Conservation (phyloP, 768 basidiomycete species). For the Coprinopsis strossmayeri region DNA sequence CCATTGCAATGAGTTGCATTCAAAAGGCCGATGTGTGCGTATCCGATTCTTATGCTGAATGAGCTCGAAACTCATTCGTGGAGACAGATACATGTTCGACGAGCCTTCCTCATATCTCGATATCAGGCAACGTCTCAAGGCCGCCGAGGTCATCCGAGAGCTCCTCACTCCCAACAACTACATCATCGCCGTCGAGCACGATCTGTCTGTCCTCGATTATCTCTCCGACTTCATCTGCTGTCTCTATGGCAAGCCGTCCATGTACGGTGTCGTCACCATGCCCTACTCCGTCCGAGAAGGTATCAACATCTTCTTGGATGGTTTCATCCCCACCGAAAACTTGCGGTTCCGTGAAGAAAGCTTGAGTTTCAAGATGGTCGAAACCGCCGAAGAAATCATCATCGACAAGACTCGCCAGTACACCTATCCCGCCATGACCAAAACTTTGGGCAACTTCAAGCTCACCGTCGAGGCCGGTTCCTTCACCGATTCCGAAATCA, state of each 20-base stretch:
- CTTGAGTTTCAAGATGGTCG: slow-evolving; percentile 94
- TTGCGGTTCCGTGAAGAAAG: slow-evolving; percentile 96
- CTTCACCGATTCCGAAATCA: slow-evolving; percentile 99
- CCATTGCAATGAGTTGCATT: slow-evolving; percentile 95
- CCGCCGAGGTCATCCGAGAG: slow-evolving; percentile 90
- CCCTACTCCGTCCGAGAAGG: slow-evolving; percentile 98
- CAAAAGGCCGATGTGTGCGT: slow-evolving; percentile 93
- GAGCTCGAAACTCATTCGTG: background rate
- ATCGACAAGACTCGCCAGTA: slow-evolving; percentile 86
- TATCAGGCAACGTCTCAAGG: slow-evolving; percentile 90
- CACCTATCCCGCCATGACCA: slow-evolving; percentile 92
- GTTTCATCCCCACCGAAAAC: slow-evolving; percentile 98
- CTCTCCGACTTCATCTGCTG: slow-evolving; percentile 98
- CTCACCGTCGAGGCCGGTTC: slow-evolving; percentile 83
- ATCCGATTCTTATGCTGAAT: background rate
- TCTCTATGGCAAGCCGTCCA: slow-evolving; percentile 93
- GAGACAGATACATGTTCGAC: slow-evolving; percentile 91
- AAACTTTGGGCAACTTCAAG: slow-evolving; percentile 94
- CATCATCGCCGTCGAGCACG: slow-evolving; percentile 97
- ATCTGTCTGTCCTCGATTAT: slow-evolving; percentile 96
- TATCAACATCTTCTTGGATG: slow-evolving; percentile 99
- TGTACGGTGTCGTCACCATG: slow-evolving; percentile 99
- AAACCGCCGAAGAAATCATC: slow-evolving; percentile 87
- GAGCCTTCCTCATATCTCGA: slow-evolving; percentile 98
- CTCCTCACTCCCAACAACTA: slow-evolving; percentile 81